These are phyloP conservation scores for Ocimum tenuiflorum DNA, from an alignment of 257 asterid genomes.

Conservation along the genomic window DNA sequence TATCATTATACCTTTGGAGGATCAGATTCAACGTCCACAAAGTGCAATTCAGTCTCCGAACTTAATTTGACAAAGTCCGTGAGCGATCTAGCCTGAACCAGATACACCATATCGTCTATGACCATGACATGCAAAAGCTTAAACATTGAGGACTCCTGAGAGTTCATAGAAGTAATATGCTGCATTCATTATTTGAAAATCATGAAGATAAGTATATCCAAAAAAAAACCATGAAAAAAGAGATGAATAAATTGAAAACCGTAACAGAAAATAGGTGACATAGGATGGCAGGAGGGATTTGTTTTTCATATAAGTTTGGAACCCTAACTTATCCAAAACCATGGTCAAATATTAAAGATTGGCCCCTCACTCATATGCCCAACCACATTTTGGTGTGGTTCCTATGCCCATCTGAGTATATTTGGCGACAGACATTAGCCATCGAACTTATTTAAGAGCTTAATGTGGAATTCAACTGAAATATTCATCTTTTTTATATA, in stretches of 20 bases:
- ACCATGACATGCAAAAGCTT: conserved; percentile 57
- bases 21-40: conserved; percentile 64
- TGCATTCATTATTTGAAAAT: neutral
- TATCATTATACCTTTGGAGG: conserved; percentile 53
- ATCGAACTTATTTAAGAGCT: neutral
- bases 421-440: neutral
- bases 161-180: conserved; percentile 12
- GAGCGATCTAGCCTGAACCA: conserved; percentile 46
- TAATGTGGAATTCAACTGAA: neutral
- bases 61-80: conserved; percentile 42
- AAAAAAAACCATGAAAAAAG: neutral
- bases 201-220: neutral
- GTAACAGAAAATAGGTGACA: neutral
- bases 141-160: conserved; percentile 52
- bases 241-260: neutral
- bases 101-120: conserved; percentile 77
- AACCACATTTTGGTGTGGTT: too few species aligned
- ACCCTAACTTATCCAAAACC: too few species aligned
- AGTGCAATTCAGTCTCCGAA: conserved; percentile 33
- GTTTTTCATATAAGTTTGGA: too few species aligned
- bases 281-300: neutral
- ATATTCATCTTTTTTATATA: neutral
- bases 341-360: too few species aligned
- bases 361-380: too few species aligned
- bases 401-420: neutral